A percentile compares a stretch with the other conserved stretches of the same genome.
phyloP scores from a whole-genome alignment of 257 asterid genomes.

The Jacaranda copaia region DNA sequence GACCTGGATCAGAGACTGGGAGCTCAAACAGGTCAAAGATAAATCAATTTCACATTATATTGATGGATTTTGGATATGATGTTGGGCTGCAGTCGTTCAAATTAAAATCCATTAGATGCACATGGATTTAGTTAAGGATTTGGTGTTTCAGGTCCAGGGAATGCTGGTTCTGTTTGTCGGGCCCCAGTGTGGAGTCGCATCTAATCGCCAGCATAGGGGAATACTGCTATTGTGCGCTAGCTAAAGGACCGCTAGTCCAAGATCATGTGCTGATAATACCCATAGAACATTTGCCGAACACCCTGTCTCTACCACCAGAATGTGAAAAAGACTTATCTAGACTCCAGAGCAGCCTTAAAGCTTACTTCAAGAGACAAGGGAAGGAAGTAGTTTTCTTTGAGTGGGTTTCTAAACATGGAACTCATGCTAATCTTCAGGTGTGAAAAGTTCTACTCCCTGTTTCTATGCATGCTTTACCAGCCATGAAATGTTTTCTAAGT shows the following conservation, averaged over 20 bases:
- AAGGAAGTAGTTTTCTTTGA: conserved; percentile 87
- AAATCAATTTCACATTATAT: conserved; percentile 25
- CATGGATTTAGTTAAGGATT: conserved; percentile 24
- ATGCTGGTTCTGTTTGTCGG: conserved; percentile 98
- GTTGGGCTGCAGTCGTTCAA: conserved; percentile 18
- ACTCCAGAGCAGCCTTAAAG: conserved; percentile 71
- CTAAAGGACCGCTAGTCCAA: conserved; percentile 90
- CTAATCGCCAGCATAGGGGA: conserved; percentile 82
- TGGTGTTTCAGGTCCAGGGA: conserved; percentile 78
- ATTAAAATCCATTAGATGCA: conserved; percentile 13
- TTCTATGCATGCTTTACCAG: conserved; percentile 22
- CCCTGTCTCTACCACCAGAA: conserved; percentile 74
- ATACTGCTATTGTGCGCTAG: conserved; percentile 82
- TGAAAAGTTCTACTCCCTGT: conserved; percentile 14
- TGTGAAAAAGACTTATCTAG: conserved; percentile 66
- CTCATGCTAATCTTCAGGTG: conserved; percentile 99
- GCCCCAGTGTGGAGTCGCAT: conserved; percentile 83
- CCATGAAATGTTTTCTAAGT: conserved; percentile 18
- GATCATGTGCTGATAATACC: conserved; percentile 93
- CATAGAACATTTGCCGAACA: conserved; percentile 82
- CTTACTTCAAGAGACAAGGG: conserved; percentile 77
- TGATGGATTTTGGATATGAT: conserved; percentile 12
- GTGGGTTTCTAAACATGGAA: conserved; percentile 82
- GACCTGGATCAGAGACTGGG: conserved; percentile 65
- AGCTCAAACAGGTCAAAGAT: conserved; percentile 61